These are phyloP conservation scores for Thermochaetoides thermophila DNA, from an alignment of 495 filamentous ascomycete species.

Conservation along the genomic window DNA sequence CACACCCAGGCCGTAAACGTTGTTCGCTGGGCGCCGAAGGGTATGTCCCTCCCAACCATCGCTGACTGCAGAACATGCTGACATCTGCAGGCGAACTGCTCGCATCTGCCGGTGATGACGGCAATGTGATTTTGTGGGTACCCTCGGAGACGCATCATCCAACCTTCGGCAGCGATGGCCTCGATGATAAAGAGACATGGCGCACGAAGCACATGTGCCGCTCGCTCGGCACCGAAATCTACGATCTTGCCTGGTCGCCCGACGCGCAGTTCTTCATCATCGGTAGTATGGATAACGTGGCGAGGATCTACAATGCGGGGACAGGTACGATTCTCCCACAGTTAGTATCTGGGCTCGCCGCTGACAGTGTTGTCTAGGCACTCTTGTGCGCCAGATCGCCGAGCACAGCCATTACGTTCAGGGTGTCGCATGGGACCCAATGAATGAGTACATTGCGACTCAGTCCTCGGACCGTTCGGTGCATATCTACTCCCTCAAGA, in stretches of 20 bases:
- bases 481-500: constrained; percentile 90
- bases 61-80: background rate
- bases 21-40: constrained; percentile 86
- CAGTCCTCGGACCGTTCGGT: constrained; percentile 97
- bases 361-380: constrained; percentile 37
- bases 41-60: constrained; percentile 26
- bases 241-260: constrained; percentile 95
- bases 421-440: constrained; percentile 94
- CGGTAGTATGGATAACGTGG: constrained; percentile 98
- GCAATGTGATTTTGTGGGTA: constrained; percentile 91
- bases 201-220: constrained; percentile 94
- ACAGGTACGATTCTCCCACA: too few relatives aligned
- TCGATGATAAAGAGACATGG: constrained; percentile 95
- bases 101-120: constrained; percentile 90
- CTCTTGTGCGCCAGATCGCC: constrained; percentile 88
- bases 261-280: constrained; percentile 95
- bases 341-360: background rate
- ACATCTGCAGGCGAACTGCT: constrained; percentile 65
- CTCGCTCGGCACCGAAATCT: constrained; percentile 84
- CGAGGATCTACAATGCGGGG: constrained; percentile 88
- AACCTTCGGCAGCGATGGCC: constrained; percentile 60
- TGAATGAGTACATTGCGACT: constrained; percentile 96
- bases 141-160: constrained; percentile 53
- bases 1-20: constrained; percentile 98
- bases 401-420: constrained; percentile 99